phyloP scores from a whole-genome alignment of 192 early-diverging fungal species.

The Paraglomus brasilianum region DNA sequence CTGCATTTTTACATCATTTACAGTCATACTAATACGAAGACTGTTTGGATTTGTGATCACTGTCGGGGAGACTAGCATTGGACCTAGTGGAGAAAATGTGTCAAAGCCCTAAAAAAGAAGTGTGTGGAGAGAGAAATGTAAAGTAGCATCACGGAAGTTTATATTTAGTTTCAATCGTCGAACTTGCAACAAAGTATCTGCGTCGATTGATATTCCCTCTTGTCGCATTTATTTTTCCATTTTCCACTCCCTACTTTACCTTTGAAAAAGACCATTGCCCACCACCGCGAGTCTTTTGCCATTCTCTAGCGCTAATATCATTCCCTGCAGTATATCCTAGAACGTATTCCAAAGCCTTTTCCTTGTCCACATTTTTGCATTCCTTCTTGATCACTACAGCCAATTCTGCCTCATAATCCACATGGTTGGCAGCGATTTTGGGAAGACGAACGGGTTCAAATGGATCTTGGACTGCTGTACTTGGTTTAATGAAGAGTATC shows the following conservation, averaged over 20 bases:
- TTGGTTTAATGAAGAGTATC: conserved; percentile 60
- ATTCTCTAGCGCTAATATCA: conserved; percentile 60
- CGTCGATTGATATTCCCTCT: too few relatives aligned
- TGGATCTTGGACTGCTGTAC: conserved; percentile 44
- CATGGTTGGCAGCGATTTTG: conserved; percentile 46
- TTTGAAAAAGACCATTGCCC: conserved; percentile 64
- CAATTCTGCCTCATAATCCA: conserved; percentile 63
- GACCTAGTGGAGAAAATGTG: conserved; percentile 59
- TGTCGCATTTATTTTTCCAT: too few relatives aligned
- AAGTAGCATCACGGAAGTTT: too few relatives aligned
- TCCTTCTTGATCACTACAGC: conserved; percentile 59
- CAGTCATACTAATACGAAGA: conserved; percentile 40
- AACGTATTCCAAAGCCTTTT: conserved; percentile 52
- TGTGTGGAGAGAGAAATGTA: too few relatives aligned
- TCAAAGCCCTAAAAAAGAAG: conserved; percentile 46
- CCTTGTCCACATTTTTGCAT: conserved; percentile 50
- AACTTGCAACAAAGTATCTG: too few relatives aligned
- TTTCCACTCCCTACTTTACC: conserved; percentile 18
- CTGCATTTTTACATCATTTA: conserved; percentile 52
- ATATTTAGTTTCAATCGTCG: too few relatives aligned
- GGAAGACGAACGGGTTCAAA: conserved; percentile 50
- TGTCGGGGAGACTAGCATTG: conserved; percentile 50
- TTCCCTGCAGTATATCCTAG: conserved; percentile 59
- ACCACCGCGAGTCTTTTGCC: conserved; percentile 48
- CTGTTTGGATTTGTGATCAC: conserved; percentile 52